Evolutionary conservation across 2,329 filamentous ascomycete species (phyloP), one percentile per base, ranked within the genome.

Genomic region (Alternaria solani): DNA sequence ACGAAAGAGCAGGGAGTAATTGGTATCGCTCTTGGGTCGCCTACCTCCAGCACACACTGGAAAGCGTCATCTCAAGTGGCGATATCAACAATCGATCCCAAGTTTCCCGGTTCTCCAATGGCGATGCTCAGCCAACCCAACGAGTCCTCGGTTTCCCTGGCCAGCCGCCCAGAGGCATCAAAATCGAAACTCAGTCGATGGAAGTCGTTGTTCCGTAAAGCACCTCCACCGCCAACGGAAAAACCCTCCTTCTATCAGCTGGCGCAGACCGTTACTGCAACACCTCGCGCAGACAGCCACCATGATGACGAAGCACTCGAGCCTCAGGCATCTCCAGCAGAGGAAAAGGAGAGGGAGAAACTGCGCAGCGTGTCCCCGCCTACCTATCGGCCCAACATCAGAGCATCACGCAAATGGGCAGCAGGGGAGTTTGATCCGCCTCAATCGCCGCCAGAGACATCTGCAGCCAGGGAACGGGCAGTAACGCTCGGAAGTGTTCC

Each of bases 11-110:
- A 75, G 47, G 69, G 71, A 42, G 64, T 74, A 36, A 80, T 80
- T 63, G 78, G 78, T 6, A 77, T 80, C 48, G 78, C 78, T 30
- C 59, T 80, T 26, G 78, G 78, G 25, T 79, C 78, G 64, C 78
- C 78, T 18, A 77, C 75, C 36, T 69, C 66, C 59, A 67, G 62
- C 30, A 66, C 73, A 57, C 70, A 70, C 49, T 76, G 71, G 74
- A 74, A 68, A 38, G 61, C 62, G 32, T 63, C 70, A 30, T 66
- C 68, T 63, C 69, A 68, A 38, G 63, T 63, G n/a, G 55, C 58
- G 30, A 59, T 26, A 57, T 62, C 51, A 46, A 66, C 39, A 14
- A 41, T 42, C 7, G 46, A 57, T 11, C 59, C 58, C 8, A 41
- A 20, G 39, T 46, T 41, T 41, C 39, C 54, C 41, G 48, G 51